Percentiles rank a stretch among this genome's conserved stretches.
These are phyloP conservation scores for Aegilops bicornis DNA, from an alignment of 176 grass and related monocot genomes.

Conservation along the genomic window DNA sequence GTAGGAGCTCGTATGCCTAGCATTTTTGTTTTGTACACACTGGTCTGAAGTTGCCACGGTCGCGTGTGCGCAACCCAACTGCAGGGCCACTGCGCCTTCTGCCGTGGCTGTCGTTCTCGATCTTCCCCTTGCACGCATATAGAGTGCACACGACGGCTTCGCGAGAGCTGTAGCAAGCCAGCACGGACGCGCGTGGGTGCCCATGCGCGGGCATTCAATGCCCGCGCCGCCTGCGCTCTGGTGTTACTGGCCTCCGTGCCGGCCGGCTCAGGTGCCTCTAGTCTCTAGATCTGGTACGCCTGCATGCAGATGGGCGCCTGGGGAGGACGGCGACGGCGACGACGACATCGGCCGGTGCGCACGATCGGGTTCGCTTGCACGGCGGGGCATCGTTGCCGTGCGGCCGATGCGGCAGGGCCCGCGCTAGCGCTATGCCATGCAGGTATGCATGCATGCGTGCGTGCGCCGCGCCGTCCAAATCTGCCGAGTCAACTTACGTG, in stretches of 20 bases:
- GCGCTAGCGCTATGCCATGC: background rate
- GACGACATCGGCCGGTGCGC: background rate
- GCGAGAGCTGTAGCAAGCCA: background rate
- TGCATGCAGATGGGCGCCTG: background rate
- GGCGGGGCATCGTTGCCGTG: slow-evolving; percentile 23
- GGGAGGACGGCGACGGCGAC: background rate
- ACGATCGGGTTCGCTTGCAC: slow-evolving; percentile 21
- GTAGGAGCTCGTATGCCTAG: too few species aligned
- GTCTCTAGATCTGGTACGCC: background rate
- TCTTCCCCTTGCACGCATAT: background rate
- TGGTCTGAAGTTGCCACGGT: background rate
- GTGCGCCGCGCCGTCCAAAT: background rate
- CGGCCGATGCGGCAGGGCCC: slow-evolving; percentile 1
- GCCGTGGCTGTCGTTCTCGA: background rate
- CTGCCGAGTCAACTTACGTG: slow-evolving; percentile 1
- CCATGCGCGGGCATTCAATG: slow-evolving; percentile 10
- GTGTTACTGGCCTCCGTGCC: background rate
- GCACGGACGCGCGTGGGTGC: background rate
- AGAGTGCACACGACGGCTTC: background rate
- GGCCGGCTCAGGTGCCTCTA: slow-evolving; percentile 24
- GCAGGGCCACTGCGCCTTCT: background rate
- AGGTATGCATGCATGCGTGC: background rate
- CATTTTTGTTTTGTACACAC: background rate
- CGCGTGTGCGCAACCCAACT: slow-evolving; percentile 14
- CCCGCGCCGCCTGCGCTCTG: slow-evolving; percentile 14